Evolutionary conservation across 768 basidiomycete species (phyloP).

Genomic region (Lentinula sp.): DNA sequence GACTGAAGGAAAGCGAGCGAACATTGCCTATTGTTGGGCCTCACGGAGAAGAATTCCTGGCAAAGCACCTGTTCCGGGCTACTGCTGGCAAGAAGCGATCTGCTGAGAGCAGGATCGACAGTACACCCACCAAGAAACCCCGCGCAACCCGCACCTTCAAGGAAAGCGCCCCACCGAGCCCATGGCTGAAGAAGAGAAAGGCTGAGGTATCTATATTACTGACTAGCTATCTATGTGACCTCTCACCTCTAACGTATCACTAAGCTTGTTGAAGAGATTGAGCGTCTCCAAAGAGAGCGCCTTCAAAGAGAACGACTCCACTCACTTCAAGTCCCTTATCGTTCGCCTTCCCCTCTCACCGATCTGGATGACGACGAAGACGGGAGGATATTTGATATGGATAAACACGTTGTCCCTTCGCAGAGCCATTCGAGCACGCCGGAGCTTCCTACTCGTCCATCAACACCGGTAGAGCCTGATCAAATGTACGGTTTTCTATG

Average conservation of each 20-base stretch:
- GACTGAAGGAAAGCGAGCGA: background rate
- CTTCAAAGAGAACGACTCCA: background rate
- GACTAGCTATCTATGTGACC: background rate
- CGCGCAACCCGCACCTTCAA: background rate
- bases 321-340: background rate
- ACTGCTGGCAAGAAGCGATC: background rate
- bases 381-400: background rate
- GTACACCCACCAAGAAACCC: background rate
- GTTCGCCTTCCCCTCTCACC: slow-evolving; percentile 1
- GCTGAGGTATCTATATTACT: background rate
- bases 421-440: too few species aligned
- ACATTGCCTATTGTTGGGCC: background rate
- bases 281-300: background rate
- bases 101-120: background rate
- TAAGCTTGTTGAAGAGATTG: background rate
- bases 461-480: background rate
- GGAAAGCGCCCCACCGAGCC: background rate
- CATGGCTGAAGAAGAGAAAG: background rate
- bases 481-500: background rate
- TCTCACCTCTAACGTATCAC: background rate
- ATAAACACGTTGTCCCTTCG: background rate
- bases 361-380: background rate
- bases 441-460: background rate
- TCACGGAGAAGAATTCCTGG: background rate
- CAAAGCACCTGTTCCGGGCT: background rate